Conservation (phyloP, 106 monocot species). For the Dendrobium catenatum region DNA sequence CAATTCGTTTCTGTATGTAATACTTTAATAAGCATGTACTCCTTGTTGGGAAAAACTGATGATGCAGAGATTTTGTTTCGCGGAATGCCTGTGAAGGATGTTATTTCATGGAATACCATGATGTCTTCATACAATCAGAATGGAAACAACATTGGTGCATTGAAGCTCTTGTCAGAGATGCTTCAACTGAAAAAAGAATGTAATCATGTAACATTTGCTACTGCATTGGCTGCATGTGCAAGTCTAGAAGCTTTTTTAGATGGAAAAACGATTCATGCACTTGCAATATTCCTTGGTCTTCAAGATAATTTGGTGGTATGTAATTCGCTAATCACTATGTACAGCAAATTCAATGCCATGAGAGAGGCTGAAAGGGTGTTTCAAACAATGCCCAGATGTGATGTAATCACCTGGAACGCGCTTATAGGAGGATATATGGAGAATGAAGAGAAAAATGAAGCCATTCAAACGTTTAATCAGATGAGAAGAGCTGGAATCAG, state of each 20-base stretch:
- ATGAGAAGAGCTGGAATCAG: conserved; percentile 46
- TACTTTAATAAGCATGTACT: conserved; percentile 67
- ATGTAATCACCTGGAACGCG: conserved; percentile 69
- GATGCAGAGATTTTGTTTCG: conserved; percentile 53
- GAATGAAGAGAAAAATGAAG: conserved; percentile 40
- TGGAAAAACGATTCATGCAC: conserved; percentile 63
- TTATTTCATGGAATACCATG: conserved; percentile 83
- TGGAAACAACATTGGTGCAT: conserved; percentile 26
- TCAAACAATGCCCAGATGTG: conserved; percentile 21
- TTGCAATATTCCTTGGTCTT: conserved; percentile 32
- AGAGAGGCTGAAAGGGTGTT: conserved; percentile 46
- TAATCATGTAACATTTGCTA: conserved; percentile 65
- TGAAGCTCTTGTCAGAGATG: conserved; percentile 33
- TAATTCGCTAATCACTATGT: conserved; percentile 88
- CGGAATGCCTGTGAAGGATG: conserved; percentile 50
- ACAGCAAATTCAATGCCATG: conserved; percentile 52
- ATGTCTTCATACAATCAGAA: conserved; percentile 49
- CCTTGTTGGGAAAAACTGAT: conserved; percentile 22
- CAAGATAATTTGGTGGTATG: conserved; percentile 40
- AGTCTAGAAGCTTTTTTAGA: conserved; percentile 31
- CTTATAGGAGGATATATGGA: conserved; percentile 62
- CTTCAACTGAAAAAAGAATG: conserved; percentile 21
- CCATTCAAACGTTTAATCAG: conserved; percentile 36
- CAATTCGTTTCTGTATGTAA: conserved; percentile 44
- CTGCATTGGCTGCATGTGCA: conserved; percentile 54